phyloP scores from a whole-genome alignment of 176 grass and related monocot species.

The Carex littledalei region DNA sequence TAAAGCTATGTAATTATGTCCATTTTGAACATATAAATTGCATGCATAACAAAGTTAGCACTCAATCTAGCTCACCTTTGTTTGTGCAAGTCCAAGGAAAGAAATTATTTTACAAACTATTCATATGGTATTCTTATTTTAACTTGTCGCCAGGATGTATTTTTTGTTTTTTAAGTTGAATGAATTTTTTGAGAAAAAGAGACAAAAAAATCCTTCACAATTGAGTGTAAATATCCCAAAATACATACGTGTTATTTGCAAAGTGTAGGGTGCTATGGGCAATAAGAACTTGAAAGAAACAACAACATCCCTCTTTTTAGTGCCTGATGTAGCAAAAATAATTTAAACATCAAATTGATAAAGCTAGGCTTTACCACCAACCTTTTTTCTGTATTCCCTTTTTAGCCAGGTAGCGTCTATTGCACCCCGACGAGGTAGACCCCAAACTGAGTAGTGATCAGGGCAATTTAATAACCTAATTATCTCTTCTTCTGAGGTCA shows the following conservation, averaged over 20 bases:
- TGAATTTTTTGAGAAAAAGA: neutral
- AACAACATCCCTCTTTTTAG: neutral
- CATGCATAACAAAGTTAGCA: neutral
- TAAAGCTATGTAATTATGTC: neutral
- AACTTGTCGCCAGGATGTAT: neutral
- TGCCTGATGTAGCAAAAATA: neutral
- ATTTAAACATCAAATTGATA: neutral
- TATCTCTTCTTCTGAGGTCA: slow-evolving; percentile 88
- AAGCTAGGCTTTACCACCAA: neutral
- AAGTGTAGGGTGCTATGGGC: neutral
- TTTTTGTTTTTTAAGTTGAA: neutral
- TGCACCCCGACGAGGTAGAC: slow-evolving; percentile 60
- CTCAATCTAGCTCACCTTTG: neutral
- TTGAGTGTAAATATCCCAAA: neutral
- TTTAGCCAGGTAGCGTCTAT: slow-evolving; percentile 81
- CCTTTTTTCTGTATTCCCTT: slow-evolving; percentile 99
- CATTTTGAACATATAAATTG: neutral
- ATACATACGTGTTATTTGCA: neutral
- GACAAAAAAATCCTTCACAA: neutral
- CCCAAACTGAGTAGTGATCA: slow-evolving; percentile 95
- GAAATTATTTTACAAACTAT: neutral
- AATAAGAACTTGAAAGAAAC: neutral
- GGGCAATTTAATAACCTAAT: slow-evolving; percentile 68
- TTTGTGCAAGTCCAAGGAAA: neutral
- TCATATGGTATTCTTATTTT: neutral